Percentiles rank a stretch among this genome's conserved stretches.
Conservation (phyloP, 345 rosid genomes). For the Pistacia atlantica region DNA sequence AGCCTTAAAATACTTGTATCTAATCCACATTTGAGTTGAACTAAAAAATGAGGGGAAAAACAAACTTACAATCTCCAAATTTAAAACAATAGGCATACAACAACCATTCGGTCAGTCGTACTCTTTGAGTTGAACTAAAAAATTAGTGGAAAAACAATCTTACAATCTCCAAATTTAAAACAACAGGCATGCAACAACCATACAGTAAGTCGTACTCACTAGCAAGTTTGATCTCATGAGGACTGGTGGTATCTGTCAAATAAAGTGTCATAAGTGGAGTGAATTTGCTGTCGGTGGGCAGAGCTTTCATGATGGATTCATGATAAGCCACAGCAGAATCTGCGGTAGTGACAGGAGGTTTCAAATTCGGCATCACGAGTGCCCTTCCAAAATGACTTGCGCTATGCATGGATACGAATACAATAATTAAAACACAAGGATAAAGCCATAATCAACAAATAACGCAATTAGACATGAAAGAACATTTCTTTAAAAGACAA, state of each 20-base stretch:
- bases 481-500: neutral
- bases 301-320: slow-evolving; percentile 58
- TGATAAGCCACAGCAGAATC: slow-evolving; percentile 70
- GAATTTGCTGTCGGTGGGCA: slow-evolving; percentile 60
- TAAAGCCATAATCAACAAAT: too few species aligned
- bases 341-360: slow-evolving; percentile 76
- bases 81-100: neutral
- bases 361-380: slow-evolving; percentile 93
- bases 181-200: neutral
- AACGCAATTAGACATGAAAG: neutral
- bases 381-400: slow-evolving; percentile 79
- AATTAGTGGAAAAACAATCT: neutral
- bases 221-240: slow-evolving; percentile 88
- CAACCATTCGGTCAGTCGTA: neutral
- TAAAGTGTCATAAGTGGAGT: slow-evolving; percentile 95
- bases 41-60: neutral
- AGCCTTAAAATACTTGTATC: neutral
- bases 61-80: neutral
- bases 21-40: neutral
- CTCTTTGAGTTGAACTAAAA: slow-evolving; percentile 15
- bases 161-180: neutral
- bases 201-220: slow-evolving; percentile 41
- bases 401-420: slow-evolving; percentile 31
- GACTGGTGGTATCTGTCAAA: slow-evolving; percentile 83
- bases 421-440: too few species aligned